phyloP scores from a whole-genome alignment of 2,329 filamentous ascomycete species.

The Ceratocystis eucalypticola region DNA sequence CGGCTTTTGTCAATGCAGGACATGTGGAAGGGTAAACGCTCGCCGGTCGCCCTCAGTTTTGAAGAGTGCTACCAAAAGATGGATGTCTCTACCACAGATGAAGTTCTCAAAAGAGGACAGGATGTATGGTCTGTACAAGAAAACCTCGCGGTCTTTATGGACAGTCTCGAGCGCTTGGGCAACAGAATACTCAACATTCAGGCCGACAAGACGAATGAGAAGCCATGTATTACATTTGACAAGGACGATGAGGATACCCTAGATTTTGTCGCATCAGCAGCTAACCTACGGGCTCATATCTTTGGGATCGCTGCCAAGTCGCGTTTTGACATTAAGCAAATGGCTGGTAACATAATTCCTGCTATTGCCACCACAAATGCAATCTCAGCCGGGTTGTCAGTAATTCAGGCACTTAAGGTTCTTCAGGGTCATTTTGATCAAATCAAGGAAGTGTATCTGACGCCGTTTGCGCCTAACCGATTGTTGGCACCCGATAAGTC shows the following conservation, averaged over 20 bases:
- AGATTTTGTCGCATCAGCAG: constrained; percentile 82
- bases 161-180: constrained; percentile 67
- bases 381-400: constrained; percentile 84
- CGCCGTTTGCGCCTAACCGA: constrained; percentile 47
- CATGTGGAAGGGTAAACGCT: constrained; percentile 80
- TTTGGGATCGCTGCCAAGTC: constrained; percentile 82
- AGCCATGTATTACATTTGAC: constrained; percentile 71
- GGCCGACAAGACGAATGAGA: constrained; percentile 34
- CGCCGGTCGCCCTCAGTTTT: constrained; percentile 62
- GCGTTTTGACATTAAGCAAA: constrained; percentile 95
- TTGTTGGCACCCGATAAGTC: constrained; percentile 45
- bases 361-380: constrained; percentile 97
- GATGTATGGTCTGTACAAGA: constrained; percentile 68
- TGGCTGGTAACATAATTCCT: constrained; percentile 98
- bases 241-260: constrained; percentile 93
- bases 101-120: constrained; percentile 54
- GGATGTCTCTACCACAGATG: constrained; percentile 32
- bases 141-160: constrained; percentile 73
- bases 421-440: constrained; percentile 56
- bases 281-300: constrained; percentile 77
- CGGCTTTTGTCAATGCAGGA: constrained; percentile 77
- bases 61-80: constrained; percentile 43
- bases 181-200: constrained; percentile 56
- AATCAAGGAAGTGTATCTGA: constrained; percentile 75
- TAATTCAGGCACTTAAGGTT: constrained; percentile 85